Evolutionary conservation across 257 asterid species (phyloP).

Genomic region (Jacaranda copaia): DNA sequence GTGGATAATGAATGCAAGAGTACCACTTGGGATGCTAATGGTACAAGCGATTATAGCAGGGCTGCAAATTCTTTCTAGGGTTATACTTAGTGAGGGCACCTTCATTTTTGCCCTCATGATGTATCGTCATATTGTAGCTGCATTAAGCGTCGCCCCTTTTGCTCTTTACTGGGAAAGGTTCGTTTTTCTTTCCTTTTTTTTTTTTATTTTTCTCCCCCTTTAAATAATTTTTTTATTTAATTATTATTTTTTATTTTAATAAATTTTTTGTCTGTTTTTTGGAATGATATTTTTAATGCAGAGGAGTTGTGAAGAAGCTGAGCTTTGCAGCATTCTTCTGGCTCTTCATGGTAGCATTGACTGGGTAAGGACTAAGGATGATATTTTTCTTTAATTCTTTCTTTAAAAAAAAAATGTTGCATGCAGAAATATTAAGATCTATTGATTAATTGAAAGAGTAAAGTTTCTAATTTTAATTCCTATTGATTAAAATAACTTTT

Average conservation of each 20-base stretch:
- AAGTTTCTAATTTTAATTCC: no score
- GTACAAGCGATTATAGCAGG: constrained; percentile 66
- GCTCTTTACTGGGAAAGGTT: constrained; percentile 69
- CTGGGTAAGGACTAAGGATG: constrained; percentile 51
- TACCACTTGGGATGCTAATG: constrained; percentile 53
- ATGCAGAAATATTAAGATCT: neutral
- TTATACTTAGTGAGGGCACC: constrained; percentile 53
- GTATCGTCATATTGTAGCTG: constrained; percentile 64
- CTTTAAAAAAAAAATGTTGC: no score
- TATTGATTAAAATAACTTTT: no score
- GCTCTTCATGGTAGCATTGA: constrained; percentile 60
- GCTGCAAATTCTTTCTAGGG: constrained; percentile 64
- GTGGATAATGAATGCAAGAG: constrained; percentile 37
- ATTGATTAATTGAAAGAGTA: no score
- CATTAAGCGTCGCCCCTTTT: constrained; percentile 54
- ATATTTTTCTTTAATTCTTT: no score
- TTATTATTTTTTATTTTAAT: neutral
- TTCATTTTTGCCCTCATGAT: constrained; percentile 60
- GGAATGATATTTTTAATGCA: constrained; percentile 29
- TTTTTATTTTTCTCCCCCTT: neutral
- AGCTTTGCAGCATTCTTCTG: constrained; percentile 46
- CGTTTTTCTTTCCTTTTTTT: neutral
- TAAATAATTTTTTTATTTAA: no score
- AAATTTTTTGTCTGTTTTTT: neutral
- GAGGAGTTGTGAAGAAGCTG: constrained; percentile 48